Conservation (phyloP, 805 yeast genomes). For the Sugiyamaella chiloensis region DNA sequence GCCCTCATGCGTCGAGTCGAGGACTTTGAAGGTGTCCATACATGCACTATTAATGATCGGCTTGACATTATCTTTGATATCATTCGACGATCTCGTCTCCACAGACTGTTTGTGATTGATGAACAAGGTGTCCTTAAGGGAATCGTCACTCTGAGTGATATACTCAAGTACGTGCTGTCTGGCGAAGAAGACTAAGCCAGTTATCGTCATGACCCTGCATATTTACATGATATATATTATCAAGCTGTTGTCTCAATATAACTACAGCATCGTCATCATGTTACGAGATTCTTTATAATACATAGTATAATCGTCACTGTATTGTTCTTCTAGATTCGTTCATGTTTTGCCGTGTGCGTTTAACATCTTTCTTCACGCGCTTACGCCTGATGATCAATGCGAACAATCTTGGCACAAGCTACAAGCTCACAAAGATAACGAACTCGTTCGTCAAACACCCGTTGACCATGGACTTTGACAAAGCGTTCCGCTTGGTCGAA, state of each 20-base stretch:
- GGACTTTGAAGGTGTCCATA: constrained; percentile 96
- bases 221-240: too few species aligned
- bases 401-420: not conserved
- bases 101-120: constrained; percentile 89
- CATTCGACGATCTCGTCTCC: constrained; percentile 84
- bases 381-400: too few species aligned
- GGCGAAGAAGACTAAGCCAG: constrained; percentile 40
- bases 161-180: constrained; percentile 73
- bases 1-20: constrained; percentile 91
- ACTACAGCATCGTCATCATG: too few species aligned
- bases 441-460: not conserved
- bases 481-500: not conserved
- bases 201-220: too few species aligned
- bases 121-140: constrained; percentile 73
- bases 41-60: constrained; percentile 85
- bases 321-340: too few species aligned
- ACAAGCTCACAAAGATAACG: constrained; percentile 3
- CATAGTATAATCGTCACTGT: too few species aligned
- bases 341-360: too few species aligned
- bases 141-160: constrained; percentile 88
- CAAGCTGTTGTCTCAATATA: too few species aligned
- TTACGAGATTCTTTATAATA: too few species aligned
- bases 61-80: constrained; percentile 89
- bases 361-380: too few species aligned
- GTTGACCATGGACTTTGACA: not conserved